Evolutionary conservation across 805 yeast genomes (phyloP).

Genomic region (Cyberlindnera mrakii): DNA sequence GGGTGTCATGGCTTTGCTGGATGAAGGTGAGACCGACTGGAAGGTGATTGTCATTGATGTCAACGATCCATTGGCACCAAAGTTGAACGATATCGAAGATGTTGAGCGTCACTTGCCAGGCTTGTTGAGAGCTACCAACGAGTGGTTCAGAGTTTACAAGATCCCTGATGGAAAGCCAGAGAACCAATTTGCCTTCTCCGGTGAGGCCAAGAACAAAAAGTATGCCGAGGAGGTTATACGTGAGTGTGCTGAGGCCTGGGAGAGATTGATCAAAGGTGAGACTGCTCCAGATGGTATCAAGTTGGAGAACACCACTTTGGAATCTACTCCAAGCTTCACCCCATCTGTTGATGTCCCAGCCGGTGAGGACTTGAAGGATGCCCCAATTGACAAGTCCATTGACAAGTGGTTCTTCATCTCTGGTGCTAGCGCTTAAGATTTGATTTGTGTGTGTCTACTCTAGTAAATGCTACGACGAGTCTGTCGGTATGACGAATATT

Average conservation of each 20-base stretch:
- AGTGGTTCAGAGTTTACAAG: constrained; percentile 98
- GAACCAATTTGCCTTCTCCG: constrained; percentile 95
- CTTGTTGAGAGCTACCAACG: constrained; percentile 85
- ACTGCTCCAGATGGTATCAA: constrained; percentile 59
- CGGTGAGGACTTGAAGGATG: constrained; percentile 70
- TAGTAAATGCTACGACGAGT: background rate
- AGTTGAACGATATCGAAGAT: constrained; percentile 86
- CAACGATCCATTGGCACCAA: constrained; percentile 81
- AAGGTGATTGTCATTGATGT: constrained; percentile 81
- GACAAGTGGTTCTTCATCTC: constrained; percentile 99
- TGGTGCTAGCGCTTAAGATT: constrained; percentile 52
- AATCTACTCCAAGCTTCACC: constrained; percentile 47
- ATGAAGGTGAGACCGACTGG: constrained; percentile 90
- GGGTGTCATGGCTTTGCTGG: constrained; percentile 92
- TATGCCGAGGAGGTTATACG: constrained; percentile 81
- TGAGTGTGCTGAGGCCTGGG: constrained; percentile 86
- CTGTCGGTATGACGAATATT: background rate
- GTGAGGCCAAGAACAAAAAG: constrained; percentile 80
- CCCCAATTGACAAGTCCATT: constrained; percentile 91
- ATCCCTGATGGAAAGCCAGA: constrained; percentile 97
- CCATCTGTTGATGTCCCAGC: constrained; percentile 54
- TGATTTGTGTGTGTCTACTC: background rate
- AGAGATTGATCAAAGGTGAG: constrained; percentile 61
- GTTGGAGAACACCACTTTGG: constrained; percentile 71
- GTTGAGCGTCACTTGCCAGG: constrained; percentile 90